phyloP scores from a whole-genome alignment of 2,329 filamentous ascomycete genomes.

The Ophiocordyceps polyrhachis-furcata region DNA sequence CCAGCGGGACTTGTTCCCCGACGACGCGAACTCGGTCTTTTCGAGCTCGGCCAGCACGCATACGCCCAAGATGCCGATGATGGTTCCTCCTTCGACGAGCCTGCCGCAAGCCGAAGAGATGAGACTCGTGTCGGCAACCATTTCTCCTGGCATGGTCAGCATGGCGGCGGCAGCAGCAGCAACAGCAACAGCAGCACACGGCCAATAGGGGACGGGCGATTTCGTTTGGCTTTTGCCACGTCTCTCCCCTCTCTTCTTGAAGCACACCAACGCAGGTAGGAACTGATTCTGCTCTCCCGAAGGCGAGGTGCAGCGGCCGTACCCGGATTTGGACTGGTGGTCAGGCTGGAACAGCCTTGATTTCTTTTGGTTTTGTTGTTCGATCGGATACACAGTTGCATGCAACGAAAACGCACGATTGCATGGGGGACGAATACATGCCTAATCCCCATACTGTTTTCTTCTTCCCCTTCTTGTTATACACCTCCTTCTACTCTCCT shows the following conservation, averaged over 20 bases:
- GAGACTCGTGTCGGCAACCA: background rate
- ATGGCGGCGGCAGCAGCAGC: background rate
- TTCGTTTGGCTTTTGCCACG: too few relatives aligned
- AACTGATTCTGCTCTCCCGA: too few relatives aligned
- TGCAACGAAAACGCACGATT: too few relatives aligned
- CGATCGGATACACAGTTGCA: too few relatives aligned
- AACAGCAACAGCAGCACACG: too few relatives aligned
- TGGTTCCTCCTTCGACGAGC: constrained; percentile 2
- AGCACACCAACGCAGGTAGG: too few relatives aligned
- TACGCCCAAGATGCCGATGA: constrained; percentile 6
- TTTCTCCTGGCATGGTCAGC: constrained; percentile 1
- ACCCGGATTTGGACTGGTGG: background rate
- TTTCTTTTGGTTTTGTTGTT: background rate
- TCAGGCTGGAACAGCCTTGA: background rate
- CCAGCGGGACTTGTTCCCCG: constrained; percentile 23
- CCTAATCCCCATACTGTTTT: too few relatives aligned
- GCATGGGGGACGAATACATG: too few relatives aligned
- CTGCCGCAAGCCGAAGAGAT: background rate
- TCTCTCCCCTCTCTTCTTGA: too few relatives aligned
- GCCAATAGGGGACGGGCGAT: background rate
- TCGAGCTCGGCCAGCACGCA: constrained; percentile 18
- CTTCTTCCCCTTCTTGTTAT: background rate
- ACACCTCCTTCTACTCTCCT: too few relatives aligned
- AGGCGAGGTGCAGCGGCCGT: background rate
- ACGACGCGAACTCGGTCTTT: constrained; percentile 21